phyloP scores from a whole-genome alignment of 2,329 filamentous ascomycete genomes.

The Colletotrichum sp. region DNA sequence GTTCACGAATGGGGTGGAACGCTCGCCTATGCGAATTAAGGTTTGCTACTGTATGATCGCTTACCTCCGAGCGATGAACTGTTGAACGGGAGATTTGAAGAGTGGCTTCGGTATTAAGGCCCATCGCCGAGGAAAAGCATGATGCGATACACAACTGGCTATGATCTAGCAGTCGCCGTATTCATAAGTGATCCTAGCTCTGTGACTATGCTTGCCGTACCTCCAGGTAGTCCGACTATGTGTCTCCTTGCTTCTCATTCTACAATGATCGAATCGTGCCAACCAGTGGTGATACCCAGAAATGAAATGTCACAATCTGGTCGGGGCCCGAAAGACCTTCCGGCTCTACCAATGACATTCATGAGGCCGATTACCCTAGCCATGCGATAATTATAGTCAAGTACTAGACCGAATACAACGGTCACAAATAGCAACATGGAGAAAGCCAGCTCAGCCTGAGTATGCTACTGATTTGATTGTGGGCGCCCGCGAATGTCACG shows the following conservation, averaged over 20 bases:
- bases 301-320: neutral
- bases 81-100: neutral
- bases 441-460: no score
- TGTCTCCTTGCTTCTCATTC: neutral
- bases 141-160: neutral
- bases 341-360: neutral
- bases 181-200: neutral
- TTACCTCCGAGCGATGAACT: neutral
- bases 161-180: neutral
- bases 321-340: neutral
- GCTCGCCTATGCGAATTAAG: neutral
- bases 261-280: neutral
- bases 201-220: neutral
- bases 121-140: neutral
- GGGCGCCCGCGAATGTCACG: no score
- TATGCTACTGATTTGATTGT: no score
- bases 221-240: neutral
- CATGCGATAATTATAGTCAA: neutral
- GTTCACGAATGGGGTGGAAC: neutral
- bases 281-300: neutral
- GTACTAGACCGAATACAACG: no score
- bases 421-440: no score
- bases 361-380: neutral
- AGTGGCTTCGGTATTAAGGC: neutral
- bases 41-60: neutral